A percentile compares a stretch with the other conserved stretches of the same genome.
phyloP scores from a whole-genome alignment of 1,284 basidiomycete species.

The Microbotryum saponariae region DNA sequence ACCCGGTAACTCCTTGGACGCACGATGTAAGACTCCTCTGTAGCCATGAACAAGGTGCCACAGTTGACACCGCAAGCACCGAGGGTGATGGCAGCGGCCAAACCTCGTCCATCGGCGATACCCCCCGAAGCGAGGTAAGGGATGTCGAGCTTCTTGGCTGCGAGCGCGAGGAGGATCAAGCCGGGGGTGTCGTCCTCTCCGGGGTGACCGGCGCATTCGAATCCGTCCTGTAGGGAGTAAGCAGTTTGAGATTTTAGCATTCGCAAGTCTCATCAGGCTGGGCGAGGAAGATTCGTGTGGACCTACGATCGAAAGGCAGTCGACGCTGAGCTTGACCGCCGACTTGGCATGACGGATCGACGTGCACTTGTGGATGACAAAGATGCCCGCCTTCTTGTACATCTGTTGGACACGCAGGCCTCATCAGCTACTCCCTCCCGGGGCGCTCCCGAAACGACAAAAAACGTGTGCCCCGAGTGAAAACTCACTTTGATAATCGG shows the following conservation, averaged over 20 bases:
- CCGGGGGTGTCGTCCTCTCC: conserved; percentile 92
- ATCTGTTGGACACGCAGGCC: conserved; percentile 1
- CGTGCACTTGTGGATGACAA: conserved; percentile 33
- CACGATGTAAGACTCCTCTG: conserved; percentile 25
- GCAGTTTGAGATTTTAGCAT: conserved; percentile 41
- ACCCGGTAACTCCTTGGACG: neutral
- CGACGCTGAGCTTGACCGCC: conserved; percentile 42
- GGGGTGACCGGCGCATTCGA: conserved; percentile 83
- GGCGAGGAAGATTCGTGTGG: no score
- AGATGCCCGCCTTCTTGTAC: conserved; percentile 32
- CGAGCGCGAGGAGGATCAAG: conserved; percentile 78
- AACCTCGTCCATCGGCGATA: conserved; percentile 53
- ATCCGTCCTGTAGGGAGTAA: conserved; percentile 75
- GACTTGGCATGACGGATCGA: conserved; percentile 65
- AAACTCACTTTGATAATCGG: conserved; percentile 26
- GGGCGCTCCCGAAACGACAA: no score
- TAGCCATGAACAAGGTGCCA: conserved; percentile 45
- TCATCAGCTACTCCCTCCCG: no score
- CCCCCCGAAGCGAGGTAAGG: conserved; percentile 73
- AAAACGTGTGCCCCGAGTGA: no score
- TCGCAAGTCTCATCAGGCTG: no score
- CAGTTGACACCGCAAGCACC: conserved; percentile 33
- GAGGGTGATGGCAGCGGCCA: conserved; percentile 71
- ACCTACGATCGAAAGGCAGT: neutral
- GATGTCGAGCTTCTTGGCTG: conserved; percentile 71